A percentile compares a stretch with the other conserved stretches of the same genome.
Conservation (phyloP, 2,329 filamentous ascomycete genomes). For the Colletotrichum costaricense region DNA sequence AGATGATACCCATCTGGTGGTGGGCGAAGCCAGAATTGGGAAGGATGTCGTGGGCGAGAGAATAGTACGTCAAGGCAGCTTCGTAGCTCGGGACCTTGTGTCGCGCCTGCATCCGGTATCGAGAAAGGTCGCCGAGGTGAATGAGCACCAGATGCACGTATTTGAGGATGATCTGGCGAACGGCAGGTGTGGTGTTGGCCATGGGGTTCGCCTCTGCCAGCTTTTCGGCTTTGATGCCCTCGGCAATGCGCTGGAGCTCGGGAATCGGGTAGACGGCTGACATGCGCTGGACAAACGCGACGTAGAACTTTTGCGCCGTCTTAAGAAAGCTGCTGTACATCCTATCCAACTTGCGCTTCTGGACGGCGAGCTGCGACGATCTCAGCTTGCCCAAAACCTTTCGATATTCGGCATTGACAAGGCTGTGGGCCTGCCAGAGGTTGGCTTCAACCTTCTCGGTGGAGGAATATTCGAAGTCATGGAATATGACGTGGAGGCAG, state of each 20-base stretch:
- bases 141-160: constrained; percentile 88
- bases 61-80: constrained; percentile 85
- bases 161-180: constrained; percentile 71
- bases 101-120: constrained; percentile 83
- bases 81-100: constrained; percentile 81
- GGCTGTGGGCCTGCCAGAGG: constrained; percentile 83
- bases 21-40: constrained; percentile 85
- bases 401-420: constrained; percentile 83
- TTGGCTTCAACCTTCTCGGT: constrained; percentile 73
- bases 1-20: constrained; percentile 91
- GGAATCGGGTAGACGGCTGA: constrained; percentile 68
- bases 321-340: constrained; percentile 88
- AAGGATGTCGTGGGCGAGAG: constrained; percentile 81
- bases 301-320: constrained; percentile 88
- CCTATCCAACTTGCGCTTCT: constrained; percentile 83
- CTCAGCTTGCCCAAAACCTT: constrained; percentile 71
- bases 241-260: constrained; percentile 58
- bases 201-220: constrained; percentile 56
- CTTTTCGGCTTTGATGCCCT: constrained; percentile 55
- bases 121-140: constrained; percentile 88
- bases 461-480: constrained; percentile 75
- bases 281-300: constrained; percentile 83
- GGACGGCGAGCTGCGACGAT: constrained; percentile 64
- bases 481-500: constrained; percentile 78
- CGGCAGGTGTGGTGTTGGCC: constrained; percentile 56